phyloP scores from a whole-genome alignment of 106 monocot genomes.

The Xerophyta viscosa region DNA sequence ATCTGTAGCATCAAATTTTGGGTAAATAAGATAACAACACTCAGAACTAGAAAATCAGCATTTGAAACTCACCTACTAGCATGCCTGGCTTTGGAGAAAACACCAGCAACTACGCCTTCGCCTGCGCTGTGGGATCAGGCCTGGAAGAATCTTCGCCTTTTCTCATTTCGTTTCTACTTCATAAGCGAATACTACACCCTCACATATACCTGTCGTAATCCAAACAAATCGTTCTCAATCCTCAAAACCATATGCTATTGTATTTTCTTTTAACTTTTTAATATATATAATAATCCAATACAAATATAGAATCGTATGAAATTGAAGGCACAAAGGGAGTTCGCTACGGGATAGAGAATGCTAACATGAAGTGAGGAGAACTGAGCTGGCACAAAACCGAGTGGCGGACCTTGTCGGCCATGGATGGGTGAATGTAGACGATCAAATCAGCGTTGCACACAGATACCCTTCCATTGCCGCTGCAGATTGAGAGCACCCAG shows the following conservation, averaged over 20 bases:
- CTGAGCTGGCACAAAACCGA: constrained; percentile 71
- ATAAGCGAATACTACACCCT: constrained; percentile 73
- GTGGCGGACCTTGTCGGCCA: constrained; percentile 20
- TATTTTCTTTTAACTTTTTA: too few relatives aligned
- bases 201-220: constrained; percentile 62
- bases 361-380: constrained; percentile 65
- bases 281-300: too few relatives aligned
- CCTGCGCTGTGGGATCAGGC: constrained; percentile 60
- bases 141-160: constrained; percentile 61
- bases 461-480: constrained; percentile 58
- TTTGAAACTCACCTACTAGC: constrained; percentile 50
- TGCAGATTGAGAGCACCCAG: too few relatives aligned
- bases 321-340: too few relatives aligned
- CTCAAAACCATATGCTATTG: neutral
- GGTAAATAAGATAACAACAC: too few relatives aligned
- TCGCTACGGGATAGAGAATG: neutral
- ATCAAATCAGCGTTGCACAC: constrained; percentile 40
- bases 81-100: constrained; percentile 77
- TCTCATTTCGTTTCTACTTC: constrained; percentile 21
- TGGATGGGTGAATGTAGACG: constrained; percentile 77
- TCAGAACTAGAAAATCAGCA: too few relatives aligned
- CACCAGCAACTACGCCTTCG: constrained; percentile 53
- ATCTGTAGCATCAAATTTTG: too few relatives aligned
- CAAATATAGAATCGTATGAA: too few relatives aligned
- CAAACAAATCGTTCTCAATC: neutral